phyloP scores from a whole-genome alignment of 108 stramenopile genomes.

The Cylindrotheca closterium region DNA sequence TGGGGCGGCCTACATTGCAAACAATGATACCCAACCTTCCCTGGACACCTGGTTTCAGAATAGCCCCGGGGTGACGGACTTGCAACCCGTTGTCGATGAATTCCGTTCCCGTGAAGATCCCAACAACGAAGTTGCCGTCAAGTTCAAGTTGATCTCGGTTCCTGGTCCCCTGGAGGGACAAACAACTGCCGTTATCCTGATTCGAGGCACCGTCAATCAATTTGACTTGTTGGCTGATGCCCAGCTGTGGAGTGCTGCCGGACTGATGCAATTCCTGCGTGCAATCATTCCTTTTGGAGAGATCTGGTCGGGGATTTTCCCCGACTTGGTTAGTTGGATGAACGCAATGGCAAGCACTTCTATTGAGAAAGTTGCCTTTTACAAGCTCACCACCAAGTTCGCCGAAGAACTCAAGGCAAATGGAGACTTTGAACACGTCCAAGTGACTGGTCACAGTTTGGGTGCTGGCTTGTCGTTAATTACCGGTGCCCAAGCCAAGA shows the following conservation, averaged over 20 bases:
- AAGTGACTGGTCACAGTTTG: conserved; percentile 29
- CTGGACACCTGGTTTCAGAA: conserved; percentile 60
- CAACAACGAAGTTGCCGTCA: conserved; percentile 34
- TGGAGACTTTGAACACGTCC: conserved; percentile 2
- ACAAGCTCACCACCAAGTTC: conserved; percentile 43
- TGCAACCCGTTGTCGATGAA: conserved; percentile 45
- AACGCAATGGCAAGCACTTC: conserved; percentile 18
- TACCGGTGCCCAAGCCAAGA: conserved; percentile 68
- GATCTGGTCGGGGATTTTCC: conserved; percentile 62
- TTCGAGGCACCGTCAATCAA: conserved; percentile 71
- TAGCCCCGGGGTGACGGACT: conserved; percentile 36
- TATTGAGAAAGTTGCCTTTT: conserved; percentile 45
- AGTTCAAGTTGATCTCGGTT: conserved; percentile 56
- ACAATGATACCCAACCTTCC: conserved; percentile 17
- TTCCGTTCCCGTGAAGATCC: conserved; percentile 33
- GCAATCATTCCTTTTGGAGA: conserved; percentile 59
- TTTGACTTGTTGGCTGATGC: conserved; percentile 74
- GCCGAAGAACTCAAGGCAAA: conserved; percentile 20
- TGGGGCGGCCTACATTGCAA: conserved; percentile 39
- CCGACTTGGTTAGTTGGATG: conserved; percentile 19
- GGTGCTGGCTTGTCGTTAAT: conserved; percentile 82
- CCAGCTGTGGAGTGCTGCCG: conserved; percentile 73
- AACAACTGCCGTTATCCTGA: conserved; percentile 49
- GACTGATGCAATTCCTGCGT: conserved; percentile 59
- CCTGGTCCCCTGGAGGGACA: conserved; percentile 6